Percentiles rank a stretch among this genome's conserved stretches.
Evolutionary conservation across 2,329 filamentous ascomycete genomes (phyloP).

Genomic region (Chalaropsis ovoidea): DNA sequence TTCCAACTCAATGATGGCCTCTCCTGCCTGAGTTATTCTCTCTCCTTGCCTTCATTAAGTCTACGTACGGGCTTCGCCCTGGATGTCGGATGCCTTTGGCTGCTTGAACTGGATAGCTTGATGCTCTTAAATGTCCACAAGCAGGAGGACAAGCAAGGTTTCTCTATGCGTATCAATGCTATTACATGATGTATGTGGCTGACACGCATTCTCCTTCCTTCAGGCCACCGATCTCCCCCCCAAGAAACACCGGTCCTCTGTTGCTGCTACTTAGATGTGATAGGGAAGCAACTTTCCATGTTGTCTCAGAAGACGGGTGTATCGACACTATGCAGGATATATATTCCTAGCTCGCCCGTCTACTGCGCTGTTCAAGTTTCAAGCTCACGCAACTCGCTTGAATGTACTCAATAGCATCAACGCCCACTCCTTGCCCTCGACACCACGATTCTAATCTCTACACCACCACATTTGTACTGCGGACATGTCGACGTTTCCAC

Average conservation of each 20-base stretch:
- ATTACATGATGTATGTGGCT: too few species aligned
- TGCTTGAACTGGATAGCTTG: not conserved
- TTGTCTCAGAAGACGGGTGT: not conserved
- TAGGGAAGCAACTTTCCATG: not conserved
- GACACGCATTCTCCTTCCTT: not conserved
- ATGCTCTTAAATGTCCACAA: not conserved
- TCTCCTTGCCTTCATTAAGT: not conserved
- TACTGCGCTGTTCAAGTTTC: too few species aligned
- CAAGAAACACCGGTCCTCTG: constrained; percentile 6
- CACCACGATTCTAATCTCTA: not conserved
- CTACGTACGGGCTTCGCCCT: not conserved
- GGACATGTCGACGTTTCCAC: not conserved
- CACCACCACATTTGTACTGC: not conserved
- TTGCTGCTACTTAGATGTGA: constrained; percentile 2
- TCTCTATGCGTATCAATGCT: too few species aligned
- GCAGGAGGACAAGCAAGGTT: not conserved
- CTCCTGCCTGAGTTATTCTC: not conserved
- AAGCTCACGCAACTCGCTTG: too few species aligned
- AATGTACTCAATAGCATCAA: too few species aligned
- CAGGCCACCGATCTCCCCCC: not conserved
- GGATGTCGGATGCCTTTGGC: not conserved
- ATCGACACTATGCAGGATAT: not conserved
- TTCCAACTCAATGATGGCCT: not conserved
- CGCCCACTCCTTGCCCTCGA: not conserved
- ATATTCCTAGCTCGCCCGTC: too few species aligned